A percentile compares a stretch with the other conserved stretches of the same genome.
phyloP scores from a whole-genome alignment of 306 rosid genomes.

The Dicorynia guianensis region DNA sequence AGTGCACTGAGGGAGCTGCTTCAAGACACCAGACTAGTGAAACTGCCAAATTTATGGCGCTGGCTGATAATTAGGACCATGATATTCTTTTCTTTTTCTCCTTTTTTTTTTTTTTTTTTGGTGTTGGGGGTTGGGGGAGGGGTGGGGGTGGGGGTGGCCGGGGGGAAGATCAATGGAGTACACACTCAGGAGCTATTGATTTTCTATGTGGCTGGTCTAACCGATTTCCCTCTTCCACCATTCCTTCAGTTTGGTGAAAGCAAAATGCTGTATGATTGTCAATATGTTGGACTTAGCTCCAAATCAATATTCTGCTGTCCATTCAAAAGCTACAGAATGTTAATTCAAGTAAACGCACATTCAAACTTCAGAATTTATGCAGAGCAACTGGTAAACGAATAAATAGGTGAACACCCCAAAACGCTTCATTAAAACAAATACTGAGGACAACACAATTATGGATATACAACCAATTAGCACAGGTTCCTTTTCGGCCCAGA shows the following conservation, averaged over 20 bases:
- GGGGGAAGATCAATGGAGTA: neutral
- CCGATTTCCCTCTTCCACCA: neutral
- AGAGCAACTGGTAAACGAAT: neutral
- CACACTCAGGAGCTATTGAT: neutral
- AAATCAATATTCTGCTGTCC: constrained; percentile 12
- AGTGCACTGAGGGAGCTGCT: no score
- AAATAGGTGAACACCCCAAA: constrained; percentile 59
- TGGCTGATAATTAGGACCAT: no score
- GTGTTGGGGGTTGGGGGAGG: no score
- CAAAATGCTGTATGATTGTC: neutral
- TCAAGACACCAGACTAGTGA: neutral
- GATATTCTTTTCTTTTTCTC: neutral
- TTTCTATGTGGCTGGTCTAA: neutral
- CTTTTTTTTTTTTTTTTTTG: no score
- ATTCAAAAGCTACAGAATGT: neutral
- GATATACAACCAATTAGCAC: constrained; percentile 90
- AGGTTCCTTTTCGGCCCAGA: constrained; percentile 62
- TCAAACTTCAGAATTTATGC: constrained; percentile 1
- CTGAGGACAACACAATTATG: constrained; percentile 59
- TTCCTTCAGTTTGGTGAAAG: neutral
- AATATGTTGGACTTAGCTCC: neutral
- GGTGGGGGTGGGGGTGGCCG: no score
- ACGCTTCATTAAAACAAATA: constrained; percentile 63
- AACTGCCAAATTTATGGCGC: no score
- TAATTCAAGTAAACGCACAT: neutral